phyloP scores from a whole-genome alignment of 1,139 yeast genomes.

The Blastobotrys ciferrii region DNA sequence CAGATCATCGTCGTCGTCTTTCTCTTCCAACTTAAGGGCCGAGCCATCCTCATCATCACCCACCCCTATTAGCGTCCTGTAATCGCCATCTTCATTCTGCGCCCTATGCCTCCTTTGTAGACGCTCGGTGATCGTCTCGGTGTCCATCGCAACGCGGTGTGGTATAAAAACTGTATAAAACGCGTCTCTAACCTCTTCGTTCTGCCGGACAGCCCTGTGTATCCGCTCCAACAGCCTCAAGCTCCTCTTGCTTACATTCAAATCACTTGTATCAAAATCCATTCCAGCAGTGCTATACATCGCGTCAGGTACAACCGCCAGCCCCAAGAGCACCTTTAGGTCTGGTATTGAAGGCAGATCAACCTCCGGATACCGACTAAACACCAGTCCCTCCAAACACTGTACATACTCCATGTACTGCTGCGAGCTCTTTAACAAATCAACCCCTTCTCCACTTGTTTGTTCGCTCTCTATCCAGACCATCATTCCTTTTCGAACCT shows the following conservation, averaged over 20 bases:
- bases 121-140: not conserved
- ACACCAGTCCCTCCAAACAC: constrained; percentile 8
- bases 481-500: too few species aligned
- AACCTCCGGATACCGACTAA: constrained; percentile 5
- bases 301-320: constrained; percentile 16
- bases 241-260: constrained; percentile 8
- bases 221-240: constrained; percentile 13
- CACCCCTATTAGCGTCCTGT: not conserved
- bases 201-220: constrained; percentile 2
- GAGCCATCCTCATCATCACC: not conserved
- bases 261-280: constrained; percentile 14
- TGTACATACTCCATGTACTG: constrained; percentile 14
- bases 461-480: constrained; percentile 8
- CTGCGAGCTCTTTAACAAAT: not conserved
- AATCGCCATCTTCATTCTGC: not conserved
- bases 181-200: not conserved
- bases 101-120: not conserved
- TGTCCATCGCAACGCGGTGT: not conserved
- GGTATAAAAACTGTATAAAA: not conserved
- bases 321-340: constrained; percentile 10
- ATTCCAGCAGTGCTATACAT: constrained; percentile 9
- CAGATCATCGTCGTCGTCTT: not conserved
- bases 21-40: too few species aligned
- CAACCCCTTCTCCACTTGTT: constrained; percentile 1
- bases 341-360: constrained; percentile 14